Evolutionary conservation across 352 stramenopile genomes (phyloP).

Genomic region (Phytophthora hibernalis): DNA sequence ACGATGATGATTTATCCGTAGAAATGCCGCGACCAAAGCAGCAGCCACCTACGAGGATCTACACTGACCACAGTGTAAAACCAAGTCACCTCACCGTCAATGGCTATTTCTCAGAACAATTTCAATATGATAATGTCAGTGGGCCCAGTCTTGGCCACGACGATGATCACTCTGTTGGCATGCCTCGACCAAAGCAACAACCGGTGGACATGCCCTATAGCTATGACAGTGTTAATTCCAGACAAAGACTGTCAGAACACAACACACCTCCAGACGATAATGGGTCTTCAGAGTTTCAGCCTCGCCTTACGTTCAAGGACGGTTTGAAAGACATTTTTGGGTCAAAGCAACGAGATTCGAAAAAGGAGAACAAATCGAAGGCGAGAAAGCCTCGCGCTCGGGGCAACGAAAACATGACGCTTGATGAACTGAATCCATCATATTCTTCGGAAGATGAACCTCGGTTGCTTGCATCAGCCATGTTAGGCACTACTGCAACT

Average conservation of each 20-base stretch:
- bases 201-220: conserved; percentile 3
- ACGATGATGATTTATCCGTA: conserved; percentile 29
- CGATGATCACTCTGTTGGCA: conserved; percentile 26
- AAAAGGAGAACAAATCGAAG: conserved; percentile 15
- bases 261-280: not conserved
- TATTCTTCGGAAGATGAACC: conserved; percentile 39
- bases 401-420: conserved; percentile 37
- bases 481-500: conserved; percentile 17
- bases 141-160: conserved; percentile 38
- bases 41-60: not conserved
- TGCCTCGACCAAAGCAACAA: conserved; percentile 37
- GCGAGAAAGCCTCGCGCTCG: conserved; percentile 20
- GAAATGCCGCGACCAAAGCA: conserved; percentile 37
- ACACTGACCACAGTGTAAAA: conserved; percentile 16
- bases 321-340: conserved; percentile 49
- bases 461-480: conserved; percentile 8
- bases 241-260: conserved; percentile 8
- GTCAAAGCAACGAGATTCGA: conserved; percentile 28
- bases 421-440: conserved; percentile 43
- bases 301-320: conserved; percentile 40
- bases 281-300: conserved; percentile 9
- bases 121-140: conserved; percentile 34
- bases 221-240: conserved; percentile 9
- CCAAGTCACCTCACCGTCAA: conserved; percentile 21
- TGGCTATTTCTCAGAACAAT: conserved; percentile 42